phyloP scores from a whole-genome alignment of 164 flowering plant genomes.

The Houttuynia cordata region DNA sequence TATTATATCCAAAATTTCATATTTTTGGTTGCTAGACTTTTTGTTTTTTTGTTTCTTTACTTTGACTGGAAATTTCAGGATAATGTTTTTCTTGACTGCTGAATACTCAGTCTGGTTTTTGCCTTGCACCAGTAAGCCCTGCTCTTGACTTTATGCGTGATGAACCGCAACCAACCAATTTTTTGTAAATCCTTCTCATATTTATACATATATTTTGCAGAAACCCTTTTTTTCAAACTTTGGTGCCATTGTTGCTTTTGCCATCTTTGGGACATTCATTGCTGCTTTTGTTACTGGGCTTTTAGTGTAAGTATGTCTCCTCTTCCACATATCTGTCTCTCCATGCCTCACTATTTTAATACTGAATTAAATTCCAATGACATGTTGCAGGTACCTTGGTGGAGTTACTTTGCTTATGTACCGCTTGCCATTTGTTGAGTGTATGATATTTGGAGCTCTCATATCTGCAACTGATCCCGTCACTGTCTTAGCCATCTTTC shows the following conservation, averaged over 20 bases:
- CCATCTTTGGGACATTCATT: slow-evolving; percentile 83
- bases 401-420: slow-evolving; percentile 80
- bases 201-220: slow-evolving; percentile 24
- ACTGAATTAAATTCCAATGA: neutral
- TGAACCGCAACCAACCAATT: neutral
- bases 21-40: neutral
- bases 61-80: neutral
- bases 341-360: neutral
- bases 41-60: neutral
- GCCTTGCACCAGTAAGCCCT: slow-evolving; percentile 79
- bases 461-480: slow-evolving; percentile 99
- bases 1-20: slow-evolving; percentile 76
- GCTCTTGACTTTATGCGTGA: neutral
- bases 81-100: slow-evolving; percentile 49
- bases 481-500: slow-evolving; percentile 95
- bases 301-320: slow-evolving; percentile 54
- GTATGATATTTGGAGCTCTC: slow-evolving; percentile 97
- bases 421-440: slow-evolving; percentile 85
- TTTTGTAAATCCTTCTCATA: neutral
- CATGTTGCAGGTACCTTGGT: slow-evolving; percentile 78
- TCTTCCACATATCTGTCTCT: neutral
- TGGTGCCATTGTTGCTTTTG: slow-evolving; percentile 97
- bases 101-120: slow-evolving; percentile 91
- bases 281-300: slow-evolving; percentile 81
- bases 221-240: slow-evolving; percentile 98